Evolutionary conservation across 352 stramenopile species (phyloP), one percentile per base, ranked within the genome.

Genomic region (Nothophytophthora sp.): DNA sequence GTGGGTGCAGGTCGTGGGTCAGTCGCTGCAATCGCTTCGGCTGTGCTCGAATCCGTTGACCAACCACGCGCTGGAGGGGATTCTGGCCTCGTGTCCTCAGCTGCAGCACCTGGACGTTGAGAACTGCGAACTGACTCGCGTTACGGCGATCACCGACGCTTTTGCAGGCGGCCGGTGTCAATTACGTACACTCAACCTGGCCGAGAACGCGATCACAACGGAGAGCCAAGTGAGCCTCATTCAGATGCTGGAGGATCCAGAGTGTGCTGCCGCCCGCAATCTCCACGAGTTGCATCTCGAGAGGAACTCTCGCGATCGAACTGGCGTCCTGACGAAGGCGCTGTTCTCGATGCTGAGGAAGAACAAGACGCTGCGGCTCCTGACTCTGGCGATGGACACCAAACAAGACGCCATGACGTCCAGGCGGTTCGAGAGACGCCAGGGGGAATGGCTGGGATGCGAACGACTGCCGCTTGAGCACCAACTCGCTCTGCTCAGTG

Each of bases 41-140:
- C 24, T 81, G 15, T 38, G 64, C 2, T 40, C 27, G 10, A 85
- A 81, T 37, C 37, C 36, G 28, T 52, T 81, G 13, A 41, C 23
- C 2, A 53, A 50, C 5, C 23, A 25, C 6, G 40, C 55, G 1
- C 39, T 86, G 16, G 36, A 9, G 1, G 37, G 46, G 15, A 44
- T 86, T 13, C n/a, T 83, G 13, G 25, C 50, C 20, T 45, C 55
- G 2, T 86, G 75, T 20, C 72, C 70, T 19, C 13, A 55, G 13
- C 46, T 86, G 13, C 24, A 34, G 22, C 24, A 55, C 18, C 41
- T 86, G n/a, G 66, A 79, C 48, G 11, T 83, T 20, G 63, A 68
- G 38, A 46, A 41, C 3, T 86, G 74, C 47, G 58, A 69, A 42
- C 41, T 86, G 15, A 28, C 25, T 5, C 56, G 61, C 15, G 70